These are phyloP conservation scores for Lodderomyces margitis DNA, from an alignment of 1,139 yeast species.

Conservation along the genomic window DNA sequence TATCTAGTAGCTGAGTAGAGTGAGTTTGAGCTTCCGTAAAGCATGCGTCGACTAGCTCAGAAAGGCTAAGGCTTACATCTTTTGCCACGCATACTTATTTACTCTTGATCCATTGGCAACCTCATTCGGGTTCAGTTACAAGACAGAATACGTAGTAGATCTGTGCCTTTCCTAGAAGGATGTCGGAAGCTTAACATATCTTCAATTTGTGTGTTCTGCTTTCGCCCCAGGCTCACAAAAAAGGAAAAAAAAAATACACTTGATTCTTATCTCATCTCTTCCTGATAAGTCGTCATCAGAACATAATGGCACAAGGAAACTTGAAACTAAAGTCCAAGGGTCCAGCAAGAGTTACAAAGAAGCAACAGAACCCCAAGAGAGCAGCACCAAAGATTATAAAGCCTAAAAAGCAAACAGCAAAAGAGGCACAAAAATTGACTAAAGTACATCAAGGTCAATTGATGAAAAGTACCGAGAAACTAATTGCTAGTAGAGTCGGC, in stretches of 20 bases:
- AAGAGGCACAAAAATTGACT: slow-evolving; percentile 46
- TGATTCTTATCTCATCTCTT: slow-evolving; percentile 9
- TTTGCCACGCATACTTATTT: too few species aligned
- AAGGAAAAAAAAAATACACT: background rate
- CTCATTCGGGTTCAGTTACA: too few species aligned
- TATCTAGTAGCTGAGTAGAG: too few species aligned
- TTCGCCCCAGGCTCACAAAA: slow-evolving; percentile 1
- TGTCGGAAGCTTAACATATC: too few species aligned
- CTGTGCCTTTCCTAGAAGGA: too few species aligned
- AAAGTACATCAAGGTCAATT: slow-evolving; percentile 68
- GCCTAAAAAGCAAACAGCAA: slow-evolving; percentile 59
- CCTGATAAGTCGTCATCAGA: background rate
- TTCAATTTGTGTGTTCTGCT: too few species aligned
- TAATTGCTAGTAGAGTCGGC: slow-evolving; percentile 89
- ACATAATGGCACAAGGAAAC: slow-evolving; percentile 57
- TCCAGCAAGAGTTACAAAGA: slow-evolving; percentile 51
- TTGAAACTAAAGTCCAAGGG: slow-evolving; percentile 47
- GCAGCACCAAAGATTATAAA: slow-evolving; percentile 74
- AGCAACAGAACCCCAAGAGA: slow-evolving; percentile 55
- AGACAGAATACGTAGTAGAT: too few species aligned
- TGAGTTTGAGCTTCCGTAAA: too few species aligned
- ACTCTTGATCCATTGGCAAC: too few species aligned
- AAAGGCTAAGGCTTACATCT: too few species aligned
- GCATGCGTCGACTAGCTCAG: too few species aligned
- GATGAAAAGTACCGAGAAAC: slow-evolving; percentile 73